phyloP scores from a whole-genome alignment of 495 filamentous ascomycete species.

The Tetracladium marchalianum region DNA sequence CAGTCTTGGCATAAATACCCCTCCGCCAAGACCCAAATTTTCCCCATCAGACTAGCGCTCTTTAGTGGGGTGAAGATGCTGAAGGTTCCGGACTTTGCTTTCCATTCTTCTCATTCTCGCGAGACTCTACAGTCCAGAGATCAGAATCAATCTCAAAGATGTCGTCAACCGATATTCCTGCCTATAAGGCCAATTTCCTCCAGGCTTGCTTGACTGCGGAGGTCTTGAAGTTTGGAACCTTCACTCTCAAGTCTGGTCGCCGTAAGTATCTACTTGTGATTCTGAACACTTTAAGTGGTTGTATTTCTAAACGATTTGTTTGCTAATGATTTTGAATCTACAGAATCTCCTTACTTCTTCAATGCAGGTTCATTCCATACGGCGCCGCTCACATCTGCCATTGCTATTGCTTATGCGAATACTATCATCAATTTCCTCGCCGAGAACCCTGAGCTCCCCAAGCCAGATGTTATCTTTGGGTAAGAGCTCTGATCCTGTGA shows the following conservation, averaged over 20 bases:
- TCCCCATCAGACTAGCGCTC: too few species aligned
- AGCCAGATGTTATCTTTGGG: constrained; percentile 15
- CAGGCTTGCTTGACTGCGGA: constrained; percentile 46
- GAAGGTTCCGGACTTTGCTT: too few species aligned
- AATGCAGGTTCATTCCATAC: constrained; percentile 56
- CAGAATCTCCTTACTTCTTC: constrained; percentile 63
- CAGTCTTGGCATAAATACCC: too few species aligned
- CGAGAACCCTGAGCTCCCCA: constrained; percentile 21
- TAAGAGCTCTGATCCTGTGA: background rate
- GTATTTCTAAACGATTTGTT: too few species aligned
- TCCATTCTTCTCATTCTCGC: too few species aligned
- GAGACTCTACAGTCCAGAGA: too few species aligned
- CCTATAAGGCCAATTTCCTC: constrained; percentile 34
- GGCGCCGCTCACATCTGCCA: constrained; percentile 42
- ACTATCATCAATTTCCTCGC: constrained; percentile 29
- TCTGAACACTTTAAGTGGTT: too few species aligned
- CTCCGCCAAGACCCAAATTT: too few species aligned
- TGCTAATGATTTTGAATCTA: background rate
- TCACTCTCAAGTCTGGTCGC: constrained; percentile 60
- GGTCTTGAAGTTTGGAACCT: constrained; percentile 65
- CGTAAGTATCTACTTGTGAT: background rate
- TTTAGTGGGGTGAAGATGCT: too few species aligned
- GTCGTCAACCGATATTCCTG: background rate
- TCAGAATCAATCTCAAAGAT: too few species aligned
- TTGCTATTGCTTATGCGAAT: constrained; percentile 50